phyloP scores from a whole-genome alignment of 2,329 filamentous ascomycete genomes.

The Sporothrix mexicana region DNA sequence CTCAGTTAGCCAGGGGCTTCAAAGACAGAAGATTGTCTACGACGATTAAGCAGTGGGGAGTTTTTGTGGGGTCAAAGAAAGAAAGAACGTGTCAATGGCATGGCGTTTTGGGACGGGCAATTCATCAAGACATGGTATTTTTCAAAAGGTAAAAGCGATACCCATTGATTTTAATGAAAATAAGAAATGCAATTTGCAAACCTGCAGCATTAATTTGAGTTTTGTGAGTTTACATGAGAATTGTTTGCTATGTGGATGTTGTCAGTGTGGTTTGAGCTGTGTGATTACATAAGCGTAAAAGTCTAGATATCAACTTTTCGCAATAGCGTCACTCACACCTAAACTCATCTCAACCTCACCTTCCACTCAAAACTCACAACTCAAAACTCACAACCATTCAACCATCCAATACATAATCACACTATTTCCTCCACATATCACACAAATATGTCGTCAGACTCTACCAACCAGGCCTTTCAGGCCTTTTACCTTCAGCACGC shows the following conservation, averaged over 20 bases:
- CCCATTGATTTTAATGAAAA: background rate
- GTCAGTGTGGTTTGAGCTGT: background rate
- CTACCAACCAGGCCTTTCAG: conserved; percentile 38
- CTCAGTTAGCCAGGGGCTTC: background rate
- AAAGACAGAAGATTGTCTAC: conserved; percentile 33
- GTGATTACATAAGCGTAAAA: conserved; percentile 6
- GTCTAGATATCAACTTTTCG: background rate
- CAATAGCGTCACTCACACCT: background rate
- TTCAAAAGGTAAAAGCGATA: background rate
- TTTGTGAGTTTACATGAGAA: background rate
- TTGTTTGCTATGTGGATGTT: background rate
- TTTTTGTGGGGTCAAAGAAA: background rate
- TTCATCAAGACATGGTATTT: background rate
- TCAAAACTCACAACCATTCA: background rate
- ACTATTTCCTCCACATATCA: background rate
- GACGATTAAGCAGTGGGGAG: conserved; percentile 20
- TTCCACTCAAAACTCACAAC: background rate
- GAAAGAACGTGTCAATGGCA: background rate
- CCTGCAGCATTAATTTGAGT: background rate
- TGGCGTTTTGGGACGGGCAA: background rate
- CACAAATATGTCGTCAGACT: background rate
- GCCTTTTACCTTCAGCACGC: conserved; percentile 72
- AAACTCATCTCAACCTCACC: background rate
- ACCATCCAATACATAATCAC: background rate
- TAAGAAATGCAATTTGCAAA: background rate